Evolutionary conservation across 2,329 filamentous ascomycete species (phyloP).

Genomic region (Diaporthe sp.): DNA sequence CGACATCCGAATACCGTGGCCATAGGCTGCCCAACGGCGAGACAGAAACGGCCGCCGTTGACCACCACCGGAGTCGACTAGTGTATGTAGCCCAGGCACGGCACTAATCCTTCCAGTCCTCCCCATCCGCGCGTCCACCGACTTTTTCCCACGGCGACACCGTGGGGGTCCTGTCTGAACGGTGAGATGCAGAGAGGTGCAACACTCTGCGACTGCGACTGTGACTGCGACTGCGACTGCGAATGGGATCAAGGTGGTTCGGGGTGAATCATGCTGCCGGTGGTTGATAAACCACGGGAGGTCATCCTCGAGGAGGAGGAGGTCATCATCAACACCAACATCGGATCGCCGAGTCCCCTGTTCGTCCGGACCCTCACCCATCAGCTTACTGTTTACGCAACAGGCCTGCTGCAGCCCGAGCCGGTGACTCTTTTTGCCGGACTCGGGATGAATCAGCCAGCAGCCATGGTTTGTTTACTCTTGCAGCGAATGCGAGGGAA

Average conservation of each 20-base stretch:
- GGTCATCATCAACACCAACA: background rate
- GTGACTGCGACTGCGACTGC: background rate
- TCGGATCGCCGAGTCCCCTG: background rate
- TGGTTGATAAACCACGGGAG: no score
- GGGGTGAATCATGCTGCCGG: background rate
- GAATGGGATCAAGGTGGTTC: background rate
- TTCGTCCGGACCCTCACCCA: background rate
- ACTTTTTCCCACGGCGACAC: background rate
- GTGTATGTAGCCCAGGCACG: background rate
- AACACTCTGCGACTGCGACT: background rate
- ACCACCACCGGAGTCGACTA: background rate
- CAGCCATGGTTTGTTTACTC: background rate
- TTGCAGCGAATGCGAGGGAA: constrained; percentile 6
- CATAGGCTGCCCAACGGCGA: constrained; percentile 6
- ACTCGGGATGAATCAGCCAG: background rate
- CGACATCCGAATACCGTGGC: constrained; percentile 23
- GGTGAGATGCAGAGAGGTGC: background rate
- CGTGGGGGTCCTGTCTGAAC: background rate
- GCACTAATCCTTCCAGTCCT: background rate
- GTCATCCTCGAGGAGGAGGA: background rate
- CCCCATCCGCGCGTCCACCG: constrained; percentile 1
- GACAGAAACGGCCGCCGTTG: constrained; percentile 14
- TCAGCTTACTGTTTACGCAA: background rate
- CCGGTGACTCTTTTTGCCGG: constrained; percentile 11
- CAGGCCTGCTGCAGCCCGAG: background rate